These are phyloP conservation scores for Phytophthora brassicae DNA, from an alignment of 352 stramenopile species.

Conservation along the genomic window DNA sequence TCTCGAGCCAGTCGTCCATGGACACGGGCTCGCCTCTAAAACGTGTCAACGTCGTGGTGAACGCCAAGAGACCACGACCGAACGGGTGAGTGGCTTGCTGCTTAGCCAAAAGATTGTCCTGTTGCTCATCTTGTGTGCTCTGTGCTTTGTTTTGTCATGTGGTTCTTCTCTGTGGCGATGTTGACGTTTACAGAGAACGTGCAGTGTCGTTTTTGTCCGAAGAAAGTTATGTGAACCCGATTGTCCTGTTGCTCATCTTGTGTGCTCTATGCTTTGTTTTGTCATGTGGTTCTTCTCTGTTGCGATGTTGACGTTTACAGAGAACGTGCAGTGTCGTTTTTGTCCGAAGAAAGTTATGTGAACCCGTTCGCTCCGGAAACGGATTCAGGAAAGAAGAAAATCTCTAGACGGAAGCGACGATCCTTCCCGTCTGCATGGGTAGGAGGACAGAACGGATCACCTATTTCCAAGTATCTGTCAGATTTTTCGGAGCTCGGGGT, in stretches of 20 bases:
- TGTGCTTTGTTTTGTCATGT: slow-evolving; percentile 8
- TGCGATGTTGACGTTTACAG: slow-evolving; percentile 13
- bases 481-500: slow-evolving; percentile 82
- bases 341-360: slow-evolving; percentile 53
- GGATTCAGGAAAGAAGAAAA: slow-evolving; percentile 59
- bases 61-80: slow-evolving; percentile 31
- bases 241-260: slow-evolving; percentile 14
- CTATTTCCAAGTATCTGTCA: slow-evolving; percentile 76
- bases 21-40: slow-evolving; percentile 37
- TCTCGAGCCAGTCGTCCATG: slow-evolving; percentile 60
- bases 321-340: slow-evolving; percentile 25
- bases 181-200: slow-evolving; percentile 23
- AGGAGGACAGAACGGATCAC: slow-evolving; percentile 26
- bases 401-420: slow-evolving; percentile 60
- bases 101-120: too few relatives aligned
- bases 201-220: slow-evolving; percentile 26
- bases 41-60: slow-evolving; percentile 28
- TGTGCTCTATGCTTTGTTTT: slow-evolving; percentile 7
- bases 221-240: slow-evolving; percentile 72
- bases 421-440: slow-evolving; percentile 60
- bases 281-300: slow-evolving; percentile 5
- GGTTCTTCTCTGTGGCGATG: slow-evolving; percentile 4
- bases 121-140: slow-evolving; percentile 13
- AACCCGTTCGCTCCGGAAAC: slow-evolving; percentile 71
- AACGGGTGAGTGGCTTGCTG: slow-evolving; percentile 24